Evolutionary conservation across 179 eudicot genomes (phyloP).

Genomic region (Spinacia oleracea): DNA sequence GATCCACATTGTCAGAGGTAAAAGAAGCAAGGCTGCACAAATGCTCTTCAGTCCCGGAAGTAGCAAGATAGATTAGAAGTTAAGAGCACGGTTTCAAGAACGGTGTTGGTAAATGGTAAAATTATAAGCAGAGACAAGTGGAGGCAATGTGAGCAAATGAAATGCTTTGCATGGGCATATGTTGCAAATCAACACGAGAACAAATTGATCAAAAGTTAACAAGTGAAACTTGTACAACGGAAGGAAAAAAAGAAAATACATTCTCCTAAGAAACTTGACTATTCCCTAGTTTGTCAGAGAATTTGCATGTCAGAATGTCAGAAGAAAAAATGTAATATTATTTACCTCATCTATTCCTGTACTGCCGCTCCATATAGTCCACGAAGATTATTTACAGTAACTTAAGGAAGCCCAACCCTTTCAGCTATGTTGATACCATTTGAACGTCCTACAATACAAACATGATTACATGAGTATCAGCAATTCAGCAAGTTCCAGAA

Average conservation of each 20-base stretch:
- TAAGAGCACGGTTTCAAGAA: neutral
- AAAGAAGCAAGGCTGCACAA: neutral
- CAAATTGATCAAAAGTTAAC: neutral
- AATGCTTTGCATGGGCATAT: neutral
- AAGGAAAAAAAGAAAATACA: neutral
- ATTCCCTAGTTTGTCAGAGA: neutral
- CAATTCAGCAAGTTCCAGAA: neutral
- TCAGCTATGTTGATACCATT: constrained; percentile 95
- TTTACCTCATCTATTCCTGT: constrained; percentile 95
- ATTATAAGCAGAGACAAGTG: neutral
- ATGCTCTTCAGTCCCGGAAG: neutral
- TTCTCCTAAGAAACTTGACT: neutral
- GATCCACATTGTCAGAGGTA: too few species aligned
- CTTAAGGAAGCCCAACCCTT: constrained; percentile 72
- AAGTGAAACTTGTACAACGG: neutral
- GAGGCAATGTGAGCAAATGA: neutral
- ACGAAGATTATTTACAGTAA: constrained; percentile 60
- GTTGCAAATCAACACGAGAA: neutral
- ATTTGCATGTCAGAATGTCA: neutral
- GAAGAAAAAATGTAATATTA: neutral
- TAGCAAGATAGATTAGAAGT: neutral
- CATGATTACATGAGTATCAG: constrained; percentile 11
- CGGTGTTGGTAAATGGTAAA: neutral
- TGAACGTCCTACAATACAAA: constrained; percentile 69
- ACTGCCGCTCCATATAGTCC: constrained; percentile 80